Base-by-base conservation (phyloP, 495 filamentous ascomycete species). In the Aeminium ludgeri region DNA sequence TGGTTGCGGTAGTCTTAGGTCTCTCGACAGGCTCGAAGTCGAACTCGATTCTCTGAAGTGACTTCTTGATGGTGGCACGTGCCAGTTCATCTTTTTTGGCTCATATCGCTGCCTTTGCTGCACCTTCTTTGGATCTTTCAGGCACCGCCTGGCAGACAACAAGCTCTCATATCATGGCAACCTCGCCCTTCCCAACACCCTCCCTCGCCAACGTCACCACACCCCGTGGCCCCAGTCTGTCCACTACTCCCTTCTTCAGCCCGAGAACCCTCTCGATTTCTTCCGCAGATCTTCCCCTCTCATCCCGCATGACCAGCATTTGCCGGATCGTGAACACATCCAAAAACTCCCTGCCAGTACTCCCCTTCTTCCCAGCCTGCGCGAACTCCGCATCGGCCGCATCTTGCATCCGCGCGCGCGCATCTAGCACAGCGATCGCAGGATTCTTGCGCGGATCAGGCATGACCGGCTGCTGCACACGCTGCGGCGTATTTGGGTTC, bases 221-320 rank as follows among this genome's bases (percentile, higher is more conserved):
- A 12, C 69, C 72, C 42, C 46, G 60, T 41, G 41, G 50, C 29
- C 74, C 76, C 43, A 83, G 53, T 41, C 55, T 63, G 34, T 54
- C 63, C 39, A 81, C 61, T 20, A 73, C 59, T 0, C 78, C 78
- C 37, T 47, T 59, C 60, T 61, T 68, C 54, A 83, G 59, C 37
- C 69, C 63, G 51, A 83, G 51, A 31, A 48, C 47, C 54, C 55
- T 57, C 61, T 83, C 78, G 58, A 82, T 78, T 52, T 76, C 66
- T 34, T 32, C 57, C 28, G 40, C 56, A 16, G 41, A 39, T 48
- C 72, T 50, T 1, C 67, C 62, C 59, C 66, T 64, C 43, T 65
- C 57, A 57, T 77, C 72, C 50, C 73, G 61, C 66, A 80, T 58
- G 31, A 59, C 54, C 51, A 83, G 40, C n/a, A 70, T 67, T 63